Percentiles rank a stretch among this genome's conserved stretches.
Conservation (phyloP, 164 flowering plant species). For the Malania oleifera region DNA sequence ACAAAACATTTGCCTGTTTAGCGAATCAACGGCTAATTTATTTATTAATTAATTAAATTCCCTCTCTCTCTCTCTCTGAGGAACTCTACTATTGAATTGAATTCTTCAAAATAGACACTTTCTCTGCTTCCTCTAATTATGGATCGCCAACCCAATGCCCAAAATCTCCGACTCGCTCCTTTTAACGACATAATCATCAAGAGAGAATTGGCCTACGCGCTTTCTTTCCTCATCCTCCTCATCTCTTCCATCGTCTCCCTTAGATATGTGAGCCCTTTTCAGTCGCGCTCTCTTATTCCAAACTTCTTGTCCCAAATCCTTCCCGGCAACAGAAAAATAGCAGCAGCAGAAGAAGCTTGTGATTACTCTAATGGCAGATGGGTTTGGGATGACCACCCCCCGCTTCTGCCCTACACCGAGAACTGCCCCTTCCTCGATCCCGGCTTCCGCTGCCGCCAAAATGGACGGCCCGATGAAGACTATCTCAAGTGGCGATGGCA, state of each 20-base stretch:
- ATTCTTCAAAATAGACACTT: no score
- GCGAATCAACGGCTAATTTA: no score
- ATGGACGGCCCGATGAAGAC: conserved; percentile 47
- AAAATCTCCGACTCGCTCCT: conserved; percentile 10
- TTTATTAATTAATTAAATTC: no score
- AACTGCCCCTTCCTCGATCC: conserved; percentile 63
- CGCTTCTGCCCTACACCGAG: conserved; percentile 29
- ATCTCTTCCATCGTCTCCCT: conserved; percentile 18
- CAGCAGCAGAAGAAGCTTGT: conserved; percentile 18
- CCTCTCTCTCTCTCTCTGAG: no score
- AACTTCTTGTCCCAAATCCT: conserved; percentile 17
- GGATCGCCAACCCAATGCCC: conserved; percentile 27
- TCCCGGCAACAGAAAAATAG: not conserved
- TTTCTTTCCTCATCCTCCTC: conserved; percentile 21
- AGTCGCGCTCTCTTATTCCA: conserved; percentile 15
- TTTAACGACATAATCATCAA: conserved; percentile 14
- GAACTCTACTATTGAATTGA: no score
- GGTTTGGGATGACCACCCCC: conserved; percentile 41
- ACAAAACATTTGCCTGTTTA: no score
- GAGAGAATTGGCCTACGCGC: conserved; percentile 14
- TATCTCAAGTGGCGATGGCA: conserved; percentile 74
- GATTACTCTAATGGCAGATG: conserved; percentile 60
- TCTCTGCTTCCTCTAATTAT: conserved; percentile 31
- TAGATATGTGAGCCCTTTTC: conserved; percentile 13
- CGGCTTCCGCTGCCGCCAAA: conserved; percentile 52